These are phyloP conservation scores for Wickerhamomyces bovis DNA, from an alignment of 805 yeast species.

Conservation along the genomic window DNA sequence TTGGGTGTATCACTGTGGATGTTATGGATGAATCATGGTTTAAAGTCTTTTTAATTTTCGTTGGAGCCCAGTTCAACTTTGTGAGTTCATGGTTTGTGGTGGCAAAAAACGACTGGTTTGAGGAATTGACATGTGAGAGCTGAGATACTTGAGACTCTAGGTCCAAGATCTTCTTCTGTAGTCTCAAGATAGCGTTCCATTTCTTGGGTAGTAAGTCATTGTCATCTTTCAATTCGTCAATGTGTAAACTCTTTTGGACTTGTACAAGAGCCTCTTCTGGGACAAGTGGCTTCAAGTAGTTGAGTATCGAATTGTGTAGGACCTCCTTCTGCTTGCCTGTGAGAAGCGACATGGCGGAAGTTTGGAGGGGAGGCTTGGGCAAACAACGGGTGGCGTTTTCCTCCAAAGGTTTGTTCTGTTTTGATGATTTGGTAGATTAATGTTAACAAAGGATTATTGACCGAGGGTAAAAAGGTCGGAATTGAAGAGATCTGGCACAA, in stretches of 20 bases:
- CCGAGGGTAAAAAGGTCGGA: neutral
- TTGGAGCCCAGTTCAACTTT: slow-evolving; percentile 23
- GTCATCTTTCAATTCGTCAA: slow-evolving; percentile 20
- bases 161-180: slow-evolving; percentile 69
- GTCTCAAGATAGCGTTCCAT: slow-evolving; percentile 79
- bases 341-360: slow-evolving; percentile 25
- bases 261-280: slow-evolving; percentile 7
- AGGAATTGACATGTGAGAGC: slow-evolving; percentile 40
- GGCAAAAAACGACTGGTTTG: slow-evolving; percentile 26
- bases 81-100: slow-evolving; percentile 8
- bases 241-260: slow-evolving; percentile 20
- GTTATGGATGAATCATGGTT: slow-evolving; percentile 46
- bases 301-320: slow-evolving; percentile 41
- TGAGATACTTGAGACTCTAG: slow-evolving; percentile 54
- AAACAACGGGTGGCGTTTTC: neutral
- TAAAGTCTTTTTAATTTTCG: slow-evolving; percentile 20
- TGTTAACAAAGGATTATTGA: neutral
- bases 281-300: slow-evolving; percentile 36
- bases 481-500: no score
- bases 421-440: neutral
- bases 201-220: slow-evolving; percentile 55
- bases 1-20: slow-evolving; percentile 66
- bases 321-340: slow-evolving; percentile 40
- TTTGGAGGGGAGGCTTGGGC: no score
- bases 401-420: neutral